These are phyloP conservation scores for Umbilicus rupestris DNA, from an alignment of 164 flowering plant genomes.

Conservation along the genomic window DNA sequence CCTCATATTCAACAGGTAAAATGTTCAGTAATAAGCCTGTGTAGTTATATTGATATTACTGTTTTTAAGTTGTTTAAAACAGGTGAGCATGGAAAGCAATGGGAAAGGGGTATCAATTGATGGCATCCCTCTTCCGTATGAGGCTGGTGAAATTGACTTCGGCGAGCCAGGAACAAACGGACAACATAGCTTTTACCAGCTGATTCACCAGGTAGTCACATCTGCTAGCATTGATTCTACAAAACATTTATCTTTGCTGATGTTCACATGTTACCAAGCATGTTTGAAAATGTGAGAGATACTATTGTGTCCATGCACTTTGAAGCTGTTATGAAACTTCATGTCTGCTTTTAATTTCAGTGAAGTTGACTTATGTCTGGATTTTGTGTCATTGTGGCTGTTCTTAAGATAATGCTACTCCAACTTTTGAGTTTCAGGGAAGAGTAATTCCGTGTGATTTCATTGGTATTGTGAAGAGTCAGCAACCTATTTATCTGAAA, in stretches of 20 bases:
- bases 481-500: slow-evolving; percentile 84
- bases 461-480: slow-evolving; percentile 82
- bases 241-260: slow-evolving; percentile 1
- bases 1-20: slow-evolving; percentile 94
- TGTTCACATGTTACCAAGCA: no score
- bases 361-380: no score
- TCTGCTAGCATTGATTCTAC: background rate
- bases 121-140: slow-evolving; percentile 81
- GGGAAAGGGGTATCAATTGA: slow-evolving; percentile 97
- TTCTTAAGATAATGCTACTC: no score
- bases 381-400: no score
- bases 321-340: background rate
- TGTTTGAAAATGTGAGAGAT: no score
- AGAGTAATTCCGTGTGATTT: slow-evolving; percentile 97
- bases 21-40: background rate
- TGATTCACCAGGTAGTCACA: slow-evolving; percentile 80
- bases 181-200: slow-evolving; percentile 97
- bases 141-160: slow-evolving; percentile 96
- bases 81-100: slow-evolving; percentile 99
- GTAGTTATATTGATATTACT: background rate
- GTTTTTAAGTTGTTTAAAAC: slow-evolving; percentile 5
- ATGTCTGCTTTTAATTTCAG: no score
- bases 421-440: slow-evolving; percentile 46
- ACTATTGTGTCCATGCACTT: no score
- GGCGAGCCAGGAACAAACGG: slow-evolving; percentile 99